Conservation (phyloP, 2,329 filamentous ascomycete species). For the Phyllosticta citrichinensis region DNA sequence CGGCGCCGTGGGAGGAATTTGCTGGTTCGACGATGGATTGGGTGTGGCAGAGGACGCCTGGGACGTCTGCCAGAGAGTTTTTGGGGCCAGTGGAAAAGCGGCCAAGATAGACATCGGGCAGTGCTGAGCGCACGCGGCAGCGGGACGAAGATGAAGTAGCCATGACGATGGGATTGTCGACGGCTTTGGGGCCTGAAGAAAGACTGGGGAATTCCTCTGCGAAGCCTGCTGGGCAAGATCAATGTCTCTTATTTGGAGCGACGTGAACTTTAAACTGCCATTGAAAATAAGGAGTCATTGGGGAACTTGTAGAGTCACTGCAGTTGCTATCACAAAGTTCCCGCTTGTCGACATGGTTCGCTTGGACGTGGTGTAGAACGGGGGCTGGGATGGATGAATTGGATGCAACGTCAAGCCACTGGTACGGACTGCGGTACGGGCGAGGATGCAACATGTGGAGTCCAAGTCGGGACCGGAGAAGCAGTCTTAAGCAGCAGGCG, state of each 20-base stretch:
- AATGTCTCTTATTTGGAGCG: no score
- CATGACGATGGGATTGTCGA: neutral
- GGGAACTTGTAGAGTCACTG: no score
- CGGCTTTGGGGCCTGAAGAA: no score
- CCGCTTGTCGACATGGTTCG: no score
- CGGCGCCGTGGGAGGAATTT: conserved; percentile 18
- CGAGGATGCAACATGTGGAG: neutral
- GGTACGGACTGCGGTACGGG: neutral
- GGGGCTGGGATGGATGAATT: no score
- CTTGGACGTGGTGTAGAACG: no score
- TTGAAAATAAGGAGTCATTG: no score
- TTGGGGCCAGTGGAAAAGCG: conserved; percentile 28
- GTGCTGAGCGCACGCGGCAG: conserved; percentile 28
- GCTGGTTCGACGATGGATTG: conserved; percentile 26
- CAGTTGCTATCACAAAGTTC: no score
- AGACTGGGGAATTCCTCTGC: no score
- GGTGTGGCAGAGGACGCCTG: conserved; percentile 33
- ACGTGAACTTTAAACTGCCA: no score
- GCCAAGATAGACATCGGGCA: conserved; percentile 28
- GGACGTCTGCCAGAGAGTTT: conserved; percentile 36
- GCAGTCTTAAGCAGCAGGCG: neutral
- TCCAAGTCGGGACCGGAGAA: neutral
- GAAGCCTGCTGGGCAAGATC: no score
- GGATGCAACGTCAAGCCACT: no score
- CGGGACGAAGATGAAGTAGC: conserved; percentile 13